Evolutionary conservation across 805 yeast genomes (phyloP), one percentile per base, ranked within the genome.

Genomic region (Kuraishia capsulata): DNA sequence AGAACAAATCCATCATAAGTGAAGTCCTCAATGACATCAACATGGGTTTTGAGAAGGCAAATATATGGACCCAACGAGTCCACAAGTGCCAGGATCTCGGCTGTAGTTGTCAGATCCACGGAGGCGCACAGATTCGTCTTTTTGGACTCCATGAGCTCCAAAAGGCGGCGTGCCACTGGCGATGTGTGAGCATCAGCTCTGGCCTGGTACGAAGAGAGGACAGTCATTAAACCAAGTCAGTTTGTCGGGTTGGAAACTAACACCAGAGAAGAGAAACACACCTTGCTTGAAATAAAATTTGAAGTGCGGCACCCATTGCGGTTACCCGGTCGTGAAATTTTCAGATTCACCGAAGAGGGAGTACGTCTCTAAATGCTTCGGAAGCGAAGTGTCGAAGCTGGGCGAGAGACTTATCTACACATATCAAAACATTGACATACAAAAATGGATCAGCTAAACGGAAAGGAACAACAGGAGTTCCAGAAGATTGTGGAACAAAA

Each of bases 401-500:
- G n/a, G n/a, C n/a, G n/a, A n/a, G n/a, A n/a, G n/a, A n/a, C n/a
- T n/a, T n/a, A n/a, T n/a, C n/a, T n/a, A n/a, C n/a, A n/a, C n/a
- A n/a, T n/a, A n/a, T n/a, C n/a, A n/a, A n/a, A n/a, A n/a, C n/a
- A n/a, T n/a, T n/a, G n/a, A n/a, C n/a, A n/a, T 11, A 23, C 11
- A 8, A 23, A 23, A 39, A 90, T 90, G 98, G 98, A 90, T 57
- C 94, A 86, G 64, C 73, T 90, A 53, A 90, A 90, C 73, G 80
- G 79, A 59, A 84, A 86, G 61, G 98, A 90, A 68, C 97, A 92
- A 67, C 96, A 88, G 65, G 90, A 88, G 53, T 90, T 90, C 66
- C 96, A 88, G 66, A 89, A 81, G 62, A 69, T 90, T 47, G 95
- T 90, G 47, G 98, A 90, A 68, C 89, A 84, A 61, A 90, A 90